Conservation (phyloP, 495 filamentous ascomycete genomes). For the Penicillium flavigenum region DNA sequence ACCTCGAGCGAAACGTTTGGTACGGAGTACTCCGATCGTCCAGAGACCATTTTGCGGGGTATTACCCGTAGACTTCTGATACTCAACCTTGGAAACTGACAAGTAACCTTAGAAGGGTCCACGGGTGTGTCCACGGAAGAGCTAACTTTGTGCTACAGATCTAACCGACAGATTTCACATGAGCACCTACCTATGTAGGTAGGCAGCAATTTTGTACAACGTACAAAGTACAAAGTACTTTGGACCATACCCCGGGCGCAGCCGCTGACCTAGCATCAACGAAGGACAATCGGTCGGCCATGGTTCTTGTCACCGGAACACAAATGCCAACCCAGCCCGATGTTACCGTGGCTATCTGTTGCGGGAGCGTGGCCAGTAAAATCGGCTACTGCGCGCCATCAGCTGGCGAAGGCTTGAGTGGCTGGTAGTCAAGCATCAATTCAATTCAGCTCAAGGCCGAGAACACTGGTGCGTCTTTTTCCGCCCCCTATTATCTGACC, state of each 20-base stretch:
- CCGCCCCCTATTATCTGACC: not conserved
- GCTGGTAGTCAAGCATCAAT: constrained; percentile 12
- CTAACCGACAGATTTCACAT: not conserved
- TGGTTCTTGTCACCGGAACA: constrained; percentile 8
- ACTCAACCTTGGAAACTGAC: not conserved
- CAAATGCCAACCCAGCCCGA: constrained; percentile 20
- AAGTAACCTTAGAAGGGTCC: not conserved
- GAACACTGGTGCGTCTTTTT: constrained; percentile 1
- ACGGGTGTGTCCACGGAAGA: not conserved
- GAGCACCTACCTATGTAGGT: not conserved
- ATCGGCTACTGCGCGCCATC: constrained; percentile 19
- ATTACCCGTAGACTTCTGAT: not conserved
- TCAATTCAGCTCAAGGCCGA: constrained; percentile 7
- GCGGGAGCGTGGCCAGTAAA: constrained; percentile 23
- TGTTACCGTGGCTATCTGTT: constrained; percentile 28
- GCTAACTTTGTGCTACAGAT: not conserved
- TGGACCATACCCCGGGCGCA: not conserved
- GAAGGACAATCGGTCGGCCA: not conserved
- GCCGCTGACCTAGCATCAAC: not conserved
- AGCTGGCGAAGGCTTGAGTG: constrained; percentile 10
- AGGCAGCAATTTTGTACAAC: not conserved
- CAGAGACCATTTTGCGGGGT: not conserved
- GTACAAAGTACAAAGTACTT: not conserved
- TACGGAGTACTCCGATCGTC: not conserved
- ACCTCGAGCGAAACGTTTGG: not conserved